Evolutionary conservation across 2,329 filamentous ascomycete species (phyloP).

Genomic region (Spiromastix sp.): DNA sequence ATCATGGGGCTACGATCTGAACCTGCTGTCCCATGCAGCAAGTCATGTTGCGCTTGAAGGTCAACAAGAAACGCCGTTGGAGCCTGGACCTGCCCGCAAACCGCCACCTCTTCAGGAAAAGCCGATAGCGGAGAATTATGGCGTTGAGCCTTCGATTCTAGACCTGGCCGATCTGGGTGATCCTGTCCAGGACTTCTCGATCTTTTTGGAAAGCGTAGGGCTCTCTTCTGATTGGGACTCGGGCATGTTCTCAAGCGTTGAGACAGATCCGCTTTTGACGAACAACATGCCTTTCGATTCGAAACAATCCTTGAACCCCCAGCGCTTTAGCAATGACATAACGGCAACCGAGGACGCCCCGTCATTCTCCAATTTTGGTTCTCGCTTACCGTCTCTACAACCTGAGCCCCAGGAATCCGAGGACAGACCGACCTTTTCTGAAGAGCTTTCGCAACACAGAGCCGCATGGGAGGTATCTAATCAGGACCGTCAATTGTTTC

Average conservation of each 20-base stretch:
- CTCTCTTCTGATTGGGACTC: constrained; percentile 41
- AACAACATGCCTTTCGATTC: constrained; percentile 26
- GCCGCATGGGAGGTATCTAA: constrained; percentile 39
- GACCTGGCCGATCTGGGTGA: constrained; percentile 37
- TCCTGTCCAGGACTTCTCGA: constrained; percentile 39
- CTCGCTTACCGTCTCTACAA: constrained; percentile 37
- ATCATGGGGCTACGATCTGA: constrained; percentile 41
- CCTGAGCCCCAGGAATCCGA: constrained; percentile 36
- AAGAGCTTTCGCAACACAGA: constrained; percentile 29
- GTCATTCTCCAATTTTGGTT: constrained; percentile 40
- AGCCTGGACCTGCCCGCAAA: constrained; percentile 27
- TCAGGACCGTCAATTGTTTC: constrained; percentile 34
- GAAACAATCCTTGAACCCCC: constrained; percentile 20
- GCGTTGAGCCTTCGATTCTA: constrained; percentile 34
- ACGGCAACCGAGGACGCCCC: constrained; percentile 29
- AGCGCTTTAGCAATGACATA: constrained; percentile 29
- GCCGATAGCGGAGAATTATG: constrained; percentile 32
- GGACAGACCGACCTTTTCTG: constrained; percentile 30
- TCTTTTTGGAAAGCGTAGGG: constrained; percentile 40
- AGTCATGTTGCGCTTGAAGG: constrained; percentile 39
- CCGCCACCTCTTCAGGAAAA: constrained; percentile 24
- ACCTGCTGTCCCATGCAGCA: constrained; percentile 38
- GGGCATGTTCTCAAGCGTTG: constrained; percentile 34
- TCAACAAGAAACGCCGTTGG: constrained; percentile 32
- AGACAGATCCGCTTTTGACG: constrained; percentile 27